Conservation (phyloP, 768 basidiomycete genomes). For the Botryobasidium botryosum region DNA sequence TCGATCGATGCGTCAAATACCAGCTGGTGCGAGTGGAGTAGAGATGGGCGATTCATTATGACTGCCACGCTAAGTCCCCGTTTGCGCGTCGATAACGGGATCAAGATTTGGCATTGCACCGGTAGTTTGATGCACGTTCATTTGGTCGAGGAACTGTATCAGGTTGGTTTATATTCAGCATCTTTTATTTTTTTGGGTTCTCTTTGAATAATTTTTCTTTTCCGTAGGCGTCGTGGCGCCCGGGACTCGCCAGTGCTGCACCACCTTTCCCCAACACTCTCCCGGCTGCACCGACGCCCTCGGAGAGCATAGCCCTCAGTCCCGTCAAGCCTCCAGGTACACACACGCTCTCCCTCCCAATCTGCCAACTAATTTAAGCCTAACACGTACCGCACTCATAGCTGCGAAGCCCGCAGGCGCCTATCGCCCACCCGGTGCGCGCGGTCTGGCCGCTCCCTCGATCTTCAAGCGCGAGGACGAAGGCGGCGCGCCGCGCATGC, state of each 20-base stretch:
- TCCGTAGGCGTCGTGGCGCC: conserved; percentile 47
- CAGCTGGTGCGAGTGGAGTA: conserved; percentile 88
- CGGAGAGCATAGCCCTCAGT: too few species aligned
- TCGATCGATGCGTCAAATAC: conserved; percentile 83
- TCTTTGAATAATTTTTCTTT: background rate
- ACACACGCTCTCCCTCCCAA: conserved; percentile 16
- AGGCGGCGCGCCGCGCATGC: conserved; percentile 43
- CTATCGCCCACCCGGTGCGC: conserved; percentile 85
- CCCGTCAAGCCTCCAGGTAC: conserved; percentile 38
- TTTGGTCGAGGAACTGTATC: conserved; percentile 74
- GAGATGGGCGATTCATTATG: conserved; percentile 80
- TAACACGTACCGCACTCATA: background rate
- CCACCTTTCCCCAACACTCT: conserved; percentile 50
- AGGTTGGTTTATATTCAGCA: conserved; percentile 24
- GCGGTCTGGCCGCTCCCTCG: conserved; percentile 72
- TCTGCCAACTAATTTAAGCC: background rate
- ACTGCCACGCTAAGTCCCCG: conserved; percentile 94
- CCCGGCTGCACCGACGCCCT: conserved; percentile 51
- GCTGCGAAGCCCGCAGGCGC: conserved; percentile 62
- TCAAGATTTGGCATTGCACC: conserved; percentile 89
- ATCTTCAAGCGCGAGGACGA: conserved; percentile 90
- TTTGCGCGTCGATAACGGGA: conserved; percentile 89
- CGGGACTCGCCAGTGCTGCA: conserved; percentile 44
- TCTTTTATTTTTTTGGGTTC: background rate
- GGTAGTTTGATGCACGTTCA: conserved; percentile 80